Evolutionary conservation across 2,329 filamentous ascomycete species (phyloP).

Genomic region (Rutstroemia sp.): DNA sequence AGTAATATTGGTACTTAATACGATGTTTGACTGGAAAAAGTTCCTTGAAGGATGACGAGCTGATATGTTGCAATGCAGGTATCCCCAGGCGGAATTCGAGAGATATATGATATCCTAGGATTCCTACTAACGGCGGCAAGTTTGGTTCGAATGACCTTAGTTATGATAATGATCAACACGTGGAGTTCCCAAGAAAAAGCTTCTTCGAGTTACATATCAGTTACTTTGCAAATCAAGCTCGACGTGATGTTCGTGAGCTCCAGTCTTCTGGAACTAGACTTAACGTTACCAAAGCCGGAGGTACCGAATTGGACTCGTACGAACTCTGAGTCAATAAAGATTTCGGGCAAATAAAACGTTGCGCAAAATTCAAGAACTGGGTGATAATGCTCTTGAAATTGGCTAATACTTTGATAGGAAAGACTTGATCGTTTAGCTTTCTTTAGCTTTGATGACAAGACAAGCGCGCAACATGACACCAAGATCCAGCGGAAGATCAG

Average conservation of each 20-base stretch:
- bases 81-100: neutral
- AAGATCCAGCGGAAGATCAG: constrained; percentile 7
- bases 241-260: constrained; percentile 17
- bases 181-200: constrained; percentile 4
- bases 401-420: constrained; percentile 7
- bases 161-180: constrained; percentile 7
- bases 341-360: constrained; percentile 14
- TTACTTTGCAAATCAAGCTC: constrained; percentile 4
- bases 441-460: constrained; percentile 16
- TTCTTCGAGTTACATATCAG: constrained; percentile 11
- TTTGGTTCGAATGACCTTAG: constrained; percentile 7
- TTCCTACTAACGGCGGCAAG: constrained; percentile 11
- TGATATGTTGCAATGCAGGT: neutral
- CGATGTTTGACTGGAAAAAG: constrained; percentile 1
- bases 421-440: constrained; percentile 14
- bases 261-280: constrained; percentile 16
- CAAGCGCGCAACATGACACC: constrained; percentile 12
- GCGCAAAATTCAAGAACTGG: constrained; percentile 8
- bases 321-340: constrained; percentile 15
- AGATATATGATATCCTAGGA: constrained; percentile 11
- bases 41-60: neutral
- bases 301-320: constrained; percentile 17
- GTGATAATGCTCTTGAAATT: constrained; percentile 1
- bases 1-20: constrained; percentile 1
- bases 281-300: constrained; percentile 18